A percentile compares a stretch with the other conserved stretches of the same genome.
Evolutionary conservation across 768 basidiomycete genomes (phyloP).

Genomic region (Lentinula lateritia): DNA sequence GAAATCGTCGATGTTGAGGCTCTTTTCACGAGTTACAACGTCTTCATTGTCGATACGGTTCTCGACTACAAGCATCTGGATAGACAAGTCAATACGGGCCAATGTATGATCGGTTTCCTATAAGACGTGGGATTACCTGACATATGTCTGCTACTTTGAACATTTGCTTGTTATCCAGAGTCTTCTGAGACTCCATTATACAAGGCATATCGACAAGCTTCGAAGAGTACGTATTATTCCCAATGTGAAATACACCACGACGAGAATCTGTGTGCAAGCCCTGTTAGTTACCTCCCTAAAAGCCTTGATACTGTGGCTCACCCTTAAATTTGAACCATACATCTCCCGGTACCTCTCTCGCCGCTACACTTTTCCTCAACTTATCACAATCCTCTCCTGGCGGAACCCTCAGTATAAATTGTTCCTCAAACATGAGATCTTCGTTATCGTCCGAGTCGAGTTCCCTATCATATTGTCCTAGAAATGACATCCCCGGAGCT

Average conservation of each 20-base stretch:
- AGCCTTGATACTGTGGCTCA: constrained; percentile 18
- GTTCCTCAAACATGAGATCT: constrained; percentile 93
- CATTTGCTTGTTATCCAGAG: constrained; percentile 92
- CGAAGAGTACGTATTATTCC: constrained; percentile 73
- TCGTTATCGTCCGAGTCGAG: constrained; percentile 88
- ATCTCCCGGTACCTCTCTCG: constrained; percentile 75
- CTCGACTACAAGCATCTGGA: constrained; percentile 89
- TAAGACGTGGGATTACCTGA: constrained; percentile 51
- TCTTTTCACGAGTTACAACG: constrained; percentile 50
- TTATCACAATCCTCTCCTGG: constrained; percentile 77
- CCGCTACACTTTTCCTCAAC: constrained; percentile 74
- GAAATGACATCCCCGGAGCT: constrained; percentile 81
- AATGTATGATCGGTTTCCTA: neutral
- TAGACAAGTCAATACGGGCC: neutral
- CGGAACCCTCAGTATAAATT: constrained; percentile 89
- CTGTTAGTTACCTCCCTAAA: neutral
- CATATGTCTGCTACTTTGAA: constrained; percentile 99
- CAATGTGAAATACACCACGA: constrained; percentile 84
- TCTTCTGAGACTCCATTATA: constrained; percentile 93
- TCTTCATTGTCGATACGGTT: constrained; percentile 71
- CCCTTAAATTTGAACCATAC: constrained; percentile 99
- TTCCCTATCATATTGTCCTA: constrained; percentile 91
- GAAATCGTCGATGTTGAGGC: constrained; percentile 90
- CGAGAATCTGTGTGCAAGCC: constrained; percentile 63
- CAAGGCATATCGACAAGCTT: constrained; percentile 96